These are phyloP conservation scores for Apophysomyces variabilis DNA, from an alignment of 371 early-diverging fungal species.

Conservation along the genomic window DNA sequence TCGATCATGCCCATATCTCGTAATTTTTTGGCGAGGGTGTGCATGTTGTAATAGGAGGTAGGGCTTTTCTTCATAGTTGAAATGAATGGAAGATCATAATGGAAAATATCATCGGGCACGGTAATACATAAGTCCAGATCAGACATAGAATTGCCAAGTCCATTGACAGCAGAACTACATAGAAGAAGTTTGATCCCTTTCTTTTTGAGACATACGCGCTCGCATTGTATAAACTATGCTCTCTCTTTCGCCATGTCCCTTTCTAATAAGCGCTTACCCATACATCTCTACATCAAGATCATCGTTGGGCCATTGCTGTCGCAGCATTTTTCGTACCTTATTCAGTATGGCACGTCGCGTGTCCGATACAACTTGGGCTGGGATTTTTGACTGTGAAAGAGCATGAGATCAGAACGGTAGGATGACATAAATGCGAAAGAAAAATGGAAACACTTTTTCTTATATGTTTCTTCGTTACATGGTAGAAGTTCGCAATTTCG, in stretches of 20 bases:
- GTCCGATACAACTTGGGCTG: not conserved
- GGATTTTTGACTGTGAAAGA: not conserved
- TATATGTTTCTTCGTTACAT: not conserved
- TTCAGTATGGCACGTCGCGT: constrained; percentile 10
- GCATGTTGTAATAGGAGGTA: constrained; percentile 32
- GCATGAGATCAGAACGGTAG: too few species aligned
- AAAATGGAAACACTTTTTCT: too few species aligned
- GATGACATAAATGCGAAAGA: too few species aligned
- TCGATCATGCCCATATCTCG: constrained; percentile 27
- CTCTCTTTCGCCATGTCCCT: not conserved
- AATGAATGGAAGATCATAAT: constrained; percentile 9
- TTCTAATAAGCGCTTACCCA: constrained; percentile 23
- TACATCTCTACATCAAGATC: constrained; percentile 26
- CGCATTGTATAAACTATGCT: not conserved
- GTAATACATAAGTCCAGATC: constrained; percentile 43
- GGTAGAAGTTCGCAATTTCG: not conserved
- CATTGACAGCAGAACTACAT: constrained; percentile 34
- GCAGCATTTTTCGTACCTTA: constrained; percentile 13
- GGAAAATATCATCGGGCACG: constrained; percentile 26
- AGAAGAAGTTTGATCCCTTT: too few species aligned
- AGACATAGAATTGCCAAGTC: constrained; percentile 24
- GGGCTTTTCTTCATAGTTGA: not conserved
- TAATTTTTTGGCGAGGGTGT: constrained; percentile 17
- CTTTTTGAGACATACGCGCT: too few species aligned
- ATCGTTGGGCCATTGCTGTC: constrained; percentile 21